Evolutionary conservation across 2,329 filamentous ascomycete genomes (phyloP).

Genomic region (Eutypa lata): DNA sequence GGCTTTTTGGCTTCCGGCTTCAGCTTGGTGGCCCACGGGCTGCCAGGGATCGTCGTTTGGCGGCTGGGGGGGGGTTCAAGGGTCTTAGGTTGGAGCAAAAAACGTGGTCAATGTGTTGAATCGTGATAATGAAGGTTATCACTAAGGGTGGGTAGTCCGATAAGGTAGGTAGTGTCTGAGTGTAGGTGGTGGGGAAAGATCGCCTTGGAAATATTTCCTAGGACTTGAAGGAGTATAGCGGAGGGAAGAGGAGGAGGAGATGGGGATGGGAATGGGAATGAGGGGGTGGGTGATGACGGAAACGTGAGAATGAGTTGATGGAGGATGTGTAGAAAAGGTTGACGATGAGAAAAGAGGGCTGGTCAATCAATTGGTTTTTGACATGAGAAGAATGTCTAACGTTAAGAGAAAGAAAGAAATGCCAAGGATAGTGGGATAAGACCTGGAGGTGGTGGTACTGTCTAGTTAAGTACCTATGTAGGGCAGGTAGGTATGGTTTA

Average conservation of each 20-base stretch:
- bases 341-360: not conserved
- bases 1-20: not conserved
- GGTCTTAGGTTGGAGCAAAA: not conserved
- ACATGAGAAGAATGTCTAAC: not conserved
- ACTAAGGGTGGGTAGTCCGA: not conserved
- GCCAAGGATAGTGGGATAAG: not conserved
- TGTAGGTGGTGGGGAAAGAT: not conserved
- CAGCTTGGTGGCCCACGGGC: not conserved
- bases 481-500: not conserved
- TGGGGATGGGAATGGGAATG: too few species aligned
- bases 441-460: not conserved
- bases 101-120: not conserved
- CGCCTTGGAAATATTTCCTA: not conserved
- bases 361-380: not conserved
- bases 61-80: not conserved
- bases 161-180: not conserved
- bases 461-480: not conserved
- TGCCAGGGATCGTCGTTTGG: not conserved
- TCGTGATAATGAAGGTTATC: not conserved
- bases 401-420: not conserved
- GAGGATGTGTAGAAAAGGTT: not conserved
- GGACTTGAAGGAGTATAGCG: not conserved
- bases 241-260: not conserved
- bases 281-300: not conserved
- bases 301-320: not conserved